phyloP scores from a whole-genome alignment of 345 rosid species.

The Eucalyptus pumila region DNA sequence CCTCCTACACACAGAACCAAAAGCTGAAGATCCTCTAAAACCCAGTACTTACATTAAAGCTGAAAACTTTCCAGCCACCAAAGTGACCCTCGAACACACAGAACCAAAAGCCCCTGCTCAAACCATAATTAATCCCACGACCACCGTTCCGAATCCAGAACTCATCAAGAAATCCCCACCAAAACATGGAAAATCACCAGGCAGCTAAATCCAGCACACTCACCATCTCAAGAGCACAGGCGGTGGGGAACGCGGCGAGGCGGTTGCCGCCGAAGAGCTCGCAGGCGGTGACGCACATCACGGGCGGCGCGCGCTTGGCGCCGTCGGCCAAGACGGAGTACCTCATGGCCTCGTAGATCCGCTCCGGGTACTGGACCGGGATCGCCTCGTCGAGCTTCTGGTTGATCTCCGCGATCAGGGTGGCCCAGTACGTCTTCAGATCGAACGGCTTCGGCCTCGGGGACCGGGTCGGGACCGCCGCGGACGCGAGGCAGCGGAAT shows the following conservation, averaged over 20 bases:
- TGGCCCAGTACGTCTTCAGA: conserved; percentile 70
- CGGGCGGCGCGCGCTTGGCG: conserved; percentile 88
- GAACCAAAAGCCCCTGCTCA: neutral
- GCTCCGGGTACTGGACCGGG: conserved; percentile 48
- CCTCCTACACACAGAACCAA: neutral
- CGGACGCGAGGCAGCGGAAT: conserved; percentile 20
- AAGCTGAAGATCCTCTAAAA: neutral
- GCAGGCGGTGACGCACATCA: conserved; percentile 88
- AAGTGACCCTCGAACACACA: neutral
- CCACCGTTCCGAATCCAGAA: neutral
- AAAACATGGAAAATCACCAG: neutral
- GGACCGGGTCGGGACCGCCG: conserved; percentile 12
- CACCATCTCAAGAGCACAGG: conserved; percentile 98
- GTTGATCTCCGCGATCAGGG: conserved; percentile 52
- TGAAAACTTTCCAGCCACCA: neutral
- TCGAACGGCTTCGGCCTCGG: conserved; percentile 38
- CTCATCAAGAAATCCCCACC: neutral
- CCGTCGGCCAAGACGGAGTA: conserved; percentile 80
- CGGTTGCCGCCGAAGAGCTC: conserved; percentile 85
- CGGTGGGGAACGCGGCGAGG: conserved; percentile 85
- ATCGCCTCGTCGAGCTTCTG: conserved; percentile 69
- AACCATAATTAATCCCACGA: neutral
- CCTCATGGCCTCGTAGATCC: conserved; percentile 91
- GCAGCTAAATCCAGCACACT: neutral
- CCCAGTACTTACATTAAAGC: neutral